phyloP scores from a whole-genome alignment of 495 filamentous ascomycete species.

The Penicillium riverlandense region DNA sequence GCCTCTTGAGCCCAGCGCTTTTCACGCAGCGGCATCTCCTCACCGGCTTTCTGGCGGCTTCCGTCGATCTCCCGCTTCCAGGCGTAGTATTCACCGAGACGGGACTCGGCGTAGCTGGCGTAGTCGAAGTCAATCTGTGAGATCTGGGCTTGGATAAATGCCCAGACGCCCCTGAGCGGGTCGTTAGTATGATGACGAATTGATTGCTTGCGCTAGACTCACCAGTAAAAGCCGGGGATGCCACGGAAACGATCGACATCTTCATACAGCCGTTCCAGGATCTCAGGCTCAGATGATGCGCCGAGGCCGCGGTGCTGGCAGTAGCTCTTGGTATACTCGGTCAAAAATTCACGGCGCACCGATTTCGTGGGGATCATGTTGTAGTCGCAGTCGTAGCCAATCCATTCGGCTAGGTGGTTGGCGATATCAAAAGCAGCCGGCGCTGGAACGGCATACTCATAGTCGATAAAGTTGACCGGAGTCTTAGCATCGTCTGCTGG shows the following conservation, averaged over 20 bases:
- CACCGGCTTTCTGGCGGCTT: slow-evolving; percentile 44
- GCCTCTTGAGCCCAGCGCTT: slow-evolving; percentile 67
- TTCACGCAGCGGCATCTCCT: slow-evolving; percentile 69
- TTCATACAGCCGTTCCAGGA: slow-evolving; percentile 56
- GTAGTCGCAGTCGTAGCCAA: slow-evolving; percentile 91
- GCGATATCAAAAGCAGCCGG: slow-evolving; percentile 96
- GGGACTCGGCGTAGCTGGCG: slow-evolving; percentile 77
- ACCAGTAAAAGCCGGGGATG: slow-evolving; percentile 82
- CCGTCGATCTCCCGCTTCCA: slow-evolving; percentile 74
- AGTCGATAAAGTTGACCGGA: slow-evolving; percentile 88
- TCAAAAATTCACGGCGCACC: slow-evolving; percentile 74
- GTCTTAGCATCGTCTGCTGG: slow-evolving; percentile 26
- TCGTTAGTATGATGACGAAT: no score
- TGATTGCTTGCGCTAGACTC: slow-evolving; percentile 1
- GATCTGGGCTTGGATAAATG: slow-evolving; percentile 90
- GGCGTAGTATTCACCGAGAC: slow-evolving; percentile 91
- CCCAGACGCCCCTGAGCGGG: slow-evolving; percentile 76
- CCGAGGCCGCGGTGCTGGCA: slow-evolving; percentile 27
- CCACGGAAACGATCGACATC: slow-evolving; percentile 88
- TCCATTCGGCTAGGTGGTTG: slow-evolving; percentile 99
- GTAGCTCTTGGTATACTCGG: slow-evolving; percentile 63
- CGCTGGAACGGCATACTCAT: slow-evolving; percentile 91
- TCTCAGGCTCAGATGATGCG: slow-evolving; percentile 48
- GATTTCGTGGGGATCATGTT: slow-evolving; percentile 70
- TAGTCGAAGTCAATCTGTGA: slow-evolving; percentile 98